Evolutionary conservation across 129 eudicot species (phyloP).

Genomic region (Dittrichia graveolens): DNA sequence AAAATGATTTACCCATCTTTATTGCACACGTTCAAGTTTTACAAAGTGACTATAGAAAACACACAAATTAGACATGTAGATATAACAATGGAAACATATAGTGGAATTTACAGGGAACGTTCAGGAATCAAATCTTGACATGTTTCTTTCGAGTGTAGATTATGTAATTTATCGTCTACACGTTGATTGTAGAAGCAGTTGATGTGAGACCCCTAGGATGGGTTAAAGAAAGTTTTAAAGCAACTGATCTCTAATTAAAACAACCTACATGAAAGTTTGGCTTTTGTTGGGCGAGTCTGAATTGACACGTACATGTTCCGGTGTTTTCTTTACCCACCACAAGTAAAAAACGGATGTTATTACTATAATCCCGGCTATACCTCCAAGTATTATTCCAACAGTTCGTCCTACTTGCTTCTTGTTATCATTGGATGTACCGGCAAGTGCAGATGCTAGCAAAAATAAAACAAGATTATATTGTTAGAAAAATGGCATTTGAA

Average conservation of each 20-base stretch:
- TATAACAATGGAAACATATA: too few relatives aligned
- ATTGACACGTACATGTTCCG: constrained; percentile 36
- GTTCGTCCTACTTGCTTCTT: constrained; percentile 45
- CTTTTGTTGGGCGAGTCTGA: constrained; percentile 51
- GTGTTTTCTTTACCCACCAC: constrained; percentile 58
- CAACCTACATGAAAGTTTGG: constrained; percentile 27
- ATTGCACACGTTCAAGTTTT: too few relatives aligned
- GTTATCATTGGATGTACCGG: constrained; percentile 39
- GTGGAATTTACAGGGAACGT: too few relatives aligned
- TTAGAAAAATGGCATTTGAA: not conserved
- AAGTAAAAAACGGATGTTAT: constrained; percentile 47
- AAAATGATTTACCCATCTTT: too few relatives aligned
- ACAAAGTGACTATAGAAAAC: too few relatives aligned
- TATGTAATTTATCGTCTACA: too few relatives aligned
- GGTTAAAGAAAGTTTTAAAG: not conserved
- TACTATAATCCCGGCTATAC: constrained; percentile 44
- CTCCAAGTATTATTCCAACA: constrained; percentile 52
- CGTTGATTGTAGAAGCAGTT: too few relatives aligned
- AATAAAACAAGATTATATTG: constrained; percentile 9
- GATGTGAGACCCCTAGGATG: too few relatives aligned
- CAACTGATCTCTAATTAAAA: not conserved
- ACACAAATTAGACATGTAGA: too few relatives aligned
- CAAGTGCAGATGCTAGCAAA: constrained; percentile 37
- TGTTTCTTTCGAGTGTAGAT: too few relatives aligned
- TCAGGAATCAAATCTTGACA: too few relatives aligned